A percentile compares a stretch with the other conserved stretches of the same genome.
Conservation (phyloP, 352 stramenopile genomes). For the Phytophthora uliginosa region DNA sequence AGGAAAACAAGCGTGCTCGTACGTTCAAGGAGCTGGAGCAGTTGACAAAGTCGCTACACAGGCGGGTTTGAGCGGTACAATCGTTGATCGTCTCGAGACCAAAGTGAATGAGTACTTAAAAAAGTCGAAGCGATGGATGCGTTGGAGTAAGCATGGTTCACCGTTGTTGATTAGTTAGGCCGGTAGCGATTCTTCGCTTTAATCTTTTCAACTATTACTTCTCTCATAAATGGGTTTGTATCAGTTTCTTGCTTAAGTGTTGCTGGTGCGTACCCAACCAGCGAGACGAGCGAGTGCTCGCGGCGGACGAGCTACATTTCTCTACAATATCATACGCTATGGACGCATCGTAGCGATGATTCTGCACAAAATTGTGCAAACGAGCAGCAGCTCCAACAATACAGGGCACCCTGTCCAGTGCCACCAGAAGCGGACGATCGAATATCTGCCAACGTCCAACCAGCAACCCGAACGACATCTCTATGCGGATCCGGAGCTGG, state of each 20-base stretch:
- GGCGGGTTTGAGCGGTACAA: not conserved
- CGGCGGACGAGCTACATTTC: not conserved
- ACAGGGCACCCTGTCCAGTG: not conserved
- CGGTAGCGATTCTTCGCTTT: not conserved
- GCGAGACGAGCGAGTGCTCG: not conserved
- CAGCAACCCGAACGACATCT: conserved; percentile 7
- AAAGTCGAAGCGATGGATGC: not conserved
- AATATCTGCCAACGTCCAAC: conserved; percentile 9
- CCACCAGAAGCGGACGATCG: not conserved
- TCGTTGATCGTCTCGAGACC: not conserved
- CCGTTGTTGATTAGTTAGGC: not conserved
- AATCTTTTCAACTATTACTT: conserved; percentile 7
- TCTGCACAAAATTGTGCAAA: conserved; percentile 13
- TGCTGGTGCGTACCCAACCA: not conserved
- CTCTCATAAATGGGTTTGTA: not conserved
- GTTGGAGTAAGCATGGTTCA: not conserved
- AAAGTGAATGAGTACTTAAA: not conserved
- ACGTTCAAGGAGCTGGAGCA: conserved; percentile 1
- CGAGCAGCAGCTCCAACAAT: conserved; percentile 5
- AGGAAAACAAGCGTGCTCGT: not conserved
- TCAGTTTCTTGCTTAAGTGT: not conserved
- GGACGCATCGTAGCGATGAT: not conserved
- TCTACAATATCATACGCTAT: conserved; percentile 1
- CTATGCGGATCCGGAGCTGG: conserved; percentile 2
- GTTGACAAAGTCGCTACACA: not conserved